Conservation (phyloP, 192 early-diverging fungal genomes). For the Lobosporangium transversale region DNA sequence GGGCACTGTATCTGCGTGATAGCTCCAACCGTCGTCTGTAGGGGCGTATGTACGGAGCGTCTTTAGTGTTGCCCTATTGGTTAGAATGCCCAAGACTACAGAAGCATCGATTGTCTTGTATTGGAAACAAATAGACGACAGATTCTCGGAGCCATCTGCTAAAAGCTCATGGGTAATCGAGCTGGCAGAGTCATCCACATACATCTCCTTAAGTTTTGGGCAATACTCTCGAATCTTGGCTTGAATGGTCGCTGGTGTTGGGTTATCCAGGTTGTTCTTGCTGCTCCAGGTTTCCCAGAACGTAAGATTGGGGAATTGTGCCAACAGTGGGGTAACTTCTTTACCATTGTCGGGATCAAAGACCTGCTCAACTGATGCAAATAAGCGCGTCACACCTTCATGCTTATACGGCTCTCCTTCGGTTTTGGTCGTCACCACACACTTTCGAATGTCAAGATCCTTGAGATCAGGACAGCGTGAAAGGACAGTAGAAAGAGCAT, state of each 20-base stretch:
- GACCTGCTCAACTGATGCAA: background rate
- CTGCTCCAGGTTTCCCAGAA: background rate
- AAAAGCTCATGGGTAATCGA: background rate
- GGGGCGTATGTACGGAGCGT: background rate
- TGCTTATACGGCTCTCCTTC: too few species aligned
- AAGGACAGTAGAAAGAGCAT: background rate
- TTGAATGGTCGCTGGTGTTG: background rate
- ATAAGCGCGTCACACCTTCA: background rate
- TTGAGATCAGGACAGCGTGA: background rate
- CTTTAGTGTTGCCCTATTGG: background rate
- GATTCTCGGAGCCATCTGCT: background rate
- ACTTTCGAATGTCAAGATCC: background rate
- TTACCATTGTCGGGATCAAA: too few species aligned
- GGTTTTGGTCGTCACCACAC: too few species aligned
- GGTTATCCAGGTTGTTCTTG: background rate
- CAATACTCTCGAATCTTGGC: background rate
- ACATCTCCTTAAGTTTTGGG: background rate
- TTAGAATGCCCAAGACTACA: background rate
- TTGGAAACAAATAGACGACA: background rate
- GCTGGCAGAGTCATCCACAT: background rate
- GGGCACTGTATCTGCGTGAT: background rate
- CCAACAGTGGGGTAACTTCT: background rate
- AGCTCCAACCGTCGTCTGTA: background rate
- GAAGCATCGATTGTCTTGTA: background rate
- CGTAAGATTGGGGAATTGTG: background rate